Evolutionary conservation across 306 rosid species (phyloP).

Genomic region (Pyrus pyrifolia): DNA sequence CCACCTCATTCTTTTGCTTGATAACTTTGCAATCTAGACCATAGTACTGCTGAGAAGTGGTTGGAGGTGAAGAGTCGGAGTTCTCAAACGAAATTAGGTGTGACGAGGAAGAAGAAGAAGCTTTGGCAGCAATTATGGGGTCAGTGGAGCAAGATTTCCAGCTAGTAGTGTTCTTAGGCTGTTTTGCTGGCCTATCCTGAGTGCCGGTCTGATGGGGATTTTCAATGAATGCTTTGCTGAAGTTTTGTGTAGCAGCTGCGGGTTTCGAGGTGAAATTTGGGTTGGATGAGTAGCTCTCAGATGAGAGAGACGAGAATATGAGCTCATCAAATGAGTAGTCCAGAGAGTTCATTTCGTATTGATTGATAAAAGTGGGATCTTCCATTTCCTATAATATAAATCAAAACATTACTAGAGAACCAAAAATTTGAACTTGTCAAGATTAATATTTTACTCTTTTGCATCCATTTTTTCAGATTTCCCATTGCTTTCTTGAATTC

Average conservation of each 20-base stretch:
- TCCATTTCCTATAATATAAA: slow-evolving; percentile 20
- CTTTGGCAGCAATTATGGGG: slow-evolving; percentile 1
- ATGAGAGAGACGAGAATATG: slow-evolving; percentile 23
- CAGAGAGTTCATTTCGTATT: slow-evolving; percentile 21
- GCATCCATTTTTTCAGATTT: neutral
- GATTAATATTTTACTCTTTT: neutral
- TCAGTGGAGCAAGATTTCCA: slow-evolving; percentile 30
- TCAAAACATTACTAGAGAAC: neutral
- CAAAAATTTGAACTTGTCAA: neutral
- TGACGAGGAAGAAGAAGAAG: slow-evolving; percentile 37
- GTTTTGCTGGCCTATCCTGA: slow-evolving; percentile 25
- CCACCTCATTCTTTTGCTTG: slow-evolving; percentile 36
- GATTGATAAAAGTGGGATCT: slow-evolving; percentile 12
- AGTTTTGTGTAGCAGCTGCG: neutral
- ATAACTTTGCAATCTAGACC: neutral
- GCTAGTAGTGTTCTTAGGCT: slow-evolving; percentile 19
- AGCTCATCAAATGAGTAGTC: slow-evolving; percentile 32
- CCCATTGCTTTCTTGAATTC: neutral
- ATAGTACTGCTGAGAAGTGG: slow-evolving; percentile 13
- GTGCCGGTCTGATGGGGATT: neutral
- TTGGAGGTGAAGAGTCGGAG: slow-evolving; percentile 18
- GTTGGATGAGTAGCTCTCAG: slow-evolving; percentile 30
- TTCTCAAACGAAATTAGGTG: slow-evolving; percentile 55
- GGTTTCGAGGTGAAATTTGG: slow-evolving; percentile 9
- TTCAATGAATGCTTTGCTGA: neutral